Evolutionary conservation across 805 yeast species (phyloP).

Genomic region (Saitoella complicata): DNA sequence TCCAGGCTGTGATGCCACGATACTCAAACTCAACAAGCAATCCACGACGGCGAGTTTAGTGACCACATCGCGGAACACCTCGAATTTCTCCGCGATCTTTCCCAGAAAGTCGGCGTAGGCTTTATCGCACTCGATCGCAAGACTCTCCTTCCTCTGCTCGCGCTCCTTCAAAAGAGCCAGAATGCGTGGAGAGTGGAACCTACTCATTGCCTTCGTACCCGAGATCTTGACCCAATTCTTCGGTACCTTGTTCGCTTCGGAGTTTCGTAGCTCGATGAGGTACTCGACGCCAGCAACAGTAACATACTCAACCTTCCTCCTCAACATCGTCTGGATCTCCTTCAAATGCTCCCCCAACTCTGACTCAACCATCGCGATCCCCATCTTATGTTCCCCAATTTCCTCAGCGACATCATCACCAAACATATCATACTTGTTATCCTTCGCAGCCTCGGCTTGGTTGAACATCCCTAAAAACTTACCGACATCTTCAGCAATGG

Average conservation of each 20-base stretch:
- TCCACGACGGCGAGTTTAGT: conserved; percentile 41
- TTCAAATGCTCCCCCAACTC: conserved; percentile 39
- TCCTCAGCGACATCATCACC: conserved; percentile 20
- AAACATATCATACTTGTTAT: conserved; percentile 16
- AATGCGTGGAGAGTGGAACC: conserved; percentile 55
- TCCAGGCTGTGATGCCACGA: conserved; percentile 33
- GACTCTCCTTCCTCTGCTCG: conserved; percentile 44
- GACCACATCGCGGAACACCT: conserved; percentile 28
- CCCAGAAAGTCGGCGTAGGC: conserved; percentile 28
- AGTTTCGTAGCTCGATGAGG: conserved; percentile 57
- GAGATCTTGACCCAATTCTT: conserved; percentile 60
- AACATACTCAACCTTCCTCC: conserved; percentile 29
- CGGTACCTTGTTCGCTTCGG: conserved; percentile 44
- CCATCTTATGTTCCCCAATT: conserved; percentile 25
- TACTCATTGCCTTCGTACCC: conserved; percentile 45
- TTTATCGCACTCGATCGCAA: conserved; percentile 30
- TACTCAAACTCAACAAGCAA: conserved; percentile 49
- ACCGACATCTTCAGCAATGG: conserved; percentile 19
- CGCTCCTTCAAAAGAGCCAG: conserved; percentile 34
- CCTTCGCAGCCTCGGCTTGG: conserved; percentile 15
- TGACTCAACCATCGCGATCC: conserved; percentile 29
- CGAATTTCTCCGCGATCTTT: conserved; percentile 26
- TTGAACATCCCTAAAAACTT: conserved; percentile 15
- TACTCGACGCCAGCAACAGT: conserved; percentile 52
- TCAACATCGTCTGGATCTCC: conserved; percentile 29